phyloP scores from a whole-genome alignment of 2,329 filamentous ascomycete genomes.

The Ambrosiella beaveri region DNA sequence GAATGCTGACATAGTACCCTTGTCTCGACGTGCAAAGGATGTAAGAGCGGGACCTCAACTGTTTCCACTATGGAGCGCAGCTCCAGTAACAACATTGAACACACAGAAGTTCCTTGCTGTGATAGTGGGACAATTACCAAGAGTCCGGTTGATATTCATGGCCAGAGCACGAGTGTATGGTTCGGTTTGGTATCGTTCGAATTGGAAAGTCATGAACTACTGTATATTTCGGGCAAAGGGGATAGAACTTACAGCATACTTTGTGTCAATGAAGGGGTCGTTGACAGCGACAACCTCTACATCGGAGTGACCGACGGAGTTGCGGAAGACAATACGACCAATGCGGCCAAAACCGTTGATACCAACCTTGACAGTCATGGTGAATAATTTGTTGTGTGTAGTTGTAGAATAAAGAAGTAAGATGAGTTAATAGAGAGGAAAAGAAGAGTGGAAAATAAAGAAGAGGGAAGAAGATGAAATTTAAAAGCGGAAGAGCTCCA shows the following conservation, averaged over 20 bases:
- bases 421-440: not conserved
- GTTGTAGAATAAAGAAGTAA: not conserved
- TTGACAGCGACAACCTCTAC: conserved; percentile 94
- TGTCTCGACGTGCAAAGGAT: not conserved
- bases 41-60: not conserved
- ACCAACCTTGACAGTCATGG: conserved; percentile 55
- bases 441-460: conserved; percentile 1
- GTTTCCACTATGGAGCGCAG: no score
- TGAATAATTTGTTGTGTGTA: conserved; percentile 14
- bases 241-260: conserved; percentile 71
- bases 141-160: no score
- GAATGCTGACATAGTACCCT: no score
- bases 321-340: conserved; percentile 97
- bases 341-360: conserved; percentile 99
- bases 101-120: no score
- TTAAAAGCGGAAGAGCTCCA: not conserved
- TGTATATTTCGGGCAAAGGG: conserved; percentile 3
- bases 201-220: not conserved
- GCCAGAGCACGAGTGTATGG: no score
- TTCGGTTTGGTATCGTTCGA: no score
- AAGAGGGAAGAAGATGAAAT: not conserved
- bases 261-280: conserved; percentile 96
- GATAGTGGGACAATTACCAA: no score
- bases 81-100: no score
- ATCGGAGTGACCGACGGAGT: conserved; percentile 76